phyloP scores from a whole-genome alignment of 2,329 filamentous ascomycete genomes.

The Colletotrichum chrysophilum region DNA sequence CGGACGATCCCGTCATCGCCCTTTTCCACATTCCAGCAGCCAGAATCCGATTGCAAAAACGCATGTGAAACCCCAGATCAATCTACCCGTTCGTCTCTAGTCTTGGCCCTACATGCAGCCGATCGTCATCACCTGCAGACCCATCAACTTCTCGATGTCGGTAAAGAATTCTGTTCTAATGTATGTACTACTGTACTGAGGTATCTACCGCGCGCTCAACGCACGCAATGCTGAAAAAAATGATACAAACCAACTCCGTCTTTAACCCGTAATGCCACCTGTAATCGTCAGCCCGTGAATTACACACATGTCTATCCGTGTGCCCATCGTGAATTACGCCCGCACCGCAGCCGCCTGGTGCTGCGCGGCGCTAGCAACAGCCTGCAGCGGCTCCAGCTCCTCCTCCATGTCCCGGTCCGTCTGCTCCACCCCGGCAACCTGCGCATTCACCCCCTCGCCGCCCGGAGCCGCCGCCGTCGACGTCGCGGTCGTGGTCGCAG shows the following conservation, averaged over 20 bases:
- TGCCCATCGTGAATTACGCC: not conserved
- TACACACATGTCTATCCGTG: not conserved
- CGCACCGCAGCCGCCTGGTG: not conserved
- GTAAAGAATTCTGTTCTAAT: not conserved
- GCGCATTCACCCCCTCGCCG: not conserved
- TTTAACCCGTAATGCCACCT: not conserved
- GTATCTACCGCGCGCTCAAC: constrained; percentile 1
- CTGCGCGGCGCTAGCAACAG: constrained; percentile 17
- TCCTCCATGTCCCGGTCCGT: constrained; percentile 22
- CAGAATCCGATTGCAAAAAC: not conserved
- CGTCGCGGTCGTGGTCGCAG: not conserved
- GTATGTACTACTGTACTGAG: not conserved
- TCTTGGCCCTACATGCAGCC: not conserved
- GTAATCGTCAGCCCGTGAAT: not conserved
- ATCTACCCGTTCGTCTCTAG: not conserved
- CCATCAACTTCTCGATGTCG: not conserved
- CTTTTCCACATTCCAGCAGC: not conserved
- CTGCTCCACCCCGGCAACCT: constrained; percentile 10
- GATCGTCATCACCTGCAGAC: not conserved
- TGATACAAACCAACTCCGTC: not conserved
- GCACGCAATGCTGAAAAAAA: not conserved
- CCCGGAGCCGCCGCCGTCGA: not conserved
- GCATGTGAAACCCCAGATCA: constrained; percentile 1
- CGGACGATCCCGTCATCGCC: not conserved
- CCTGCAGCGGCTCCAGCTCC: constrained; percentile 21